phyloP scores from a whole-genome alignment of 73 alveolate species.

The Tetrahymena thermophila region DNA sequence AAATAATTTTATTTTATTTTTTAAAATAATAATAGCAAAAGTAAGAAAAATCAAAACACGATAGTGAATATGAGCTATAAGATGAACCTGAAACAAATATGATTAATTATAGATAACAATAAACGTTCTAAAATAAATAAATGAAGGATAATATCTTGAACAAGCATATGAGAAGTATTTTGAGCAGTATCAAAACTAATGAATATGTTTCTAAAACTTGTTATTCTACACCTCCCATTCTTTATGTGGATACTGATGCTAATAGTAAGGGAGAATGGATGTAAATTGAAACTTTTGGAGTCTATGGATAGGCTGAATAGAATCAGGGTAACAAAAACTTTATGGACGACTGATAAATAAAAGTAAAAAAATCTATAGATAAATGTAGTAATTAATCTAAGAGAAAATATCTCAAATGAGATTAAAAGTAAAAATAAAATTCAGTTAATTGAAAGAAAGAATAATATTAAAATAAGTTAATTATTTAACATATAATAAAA shows the following conservation, averaged over 20 bases:
- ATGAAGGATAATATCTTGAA: neutral
- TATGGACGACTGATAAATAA: neutral
- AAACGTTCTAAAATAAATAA: neutral
- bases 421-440: no score
- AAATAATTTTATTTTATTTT: no score
- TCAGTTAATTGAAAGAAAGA: no score
- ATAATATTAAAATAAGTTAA: no score
- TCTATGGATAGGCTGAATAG: neutral
- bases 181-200: neutral
- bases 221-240: neutral
- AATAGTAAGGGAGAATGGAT: neutral
- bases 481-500: no score
- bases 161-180: neutral
- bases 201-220: neutral
- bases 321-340: neutral
- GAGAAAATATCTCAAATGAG: neutral
- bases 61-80: neutral
- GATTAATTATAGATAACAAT: neutral
- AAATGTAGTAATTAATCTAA: no score
- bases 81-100: neutral
- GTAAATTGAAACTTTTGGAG: neutral
- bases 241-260: neutral
- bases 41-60: neutral
- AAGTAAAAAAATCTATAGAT: neutral
- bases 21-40: neutral